Conservation (phyloP, 495 filamentous ascomycete genomes). For the Hypoxylon cercidicola region DNA sequence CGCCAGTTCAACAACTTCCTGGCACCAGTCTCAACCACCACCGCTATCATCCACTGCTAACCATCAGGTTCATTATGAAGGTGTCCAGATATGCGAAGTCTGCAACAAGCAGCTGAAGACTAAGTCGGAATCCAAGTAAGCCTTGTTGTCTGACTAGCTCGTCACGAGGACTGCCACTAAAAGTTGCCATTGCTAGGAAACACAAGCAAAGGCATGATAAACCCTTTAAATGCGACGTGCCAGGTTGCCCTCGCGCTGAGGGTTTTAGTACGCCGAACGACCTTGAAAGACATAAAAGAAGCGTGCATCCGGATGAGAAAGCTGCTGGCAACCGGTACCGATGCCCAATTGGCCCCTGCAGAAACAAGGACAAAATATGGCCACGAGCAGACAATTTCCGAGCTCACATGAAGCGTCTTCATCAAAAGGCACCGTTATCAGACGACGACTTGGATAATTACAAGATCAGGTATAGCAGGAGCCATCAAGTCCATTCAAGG, state of each 20-base stretch:
- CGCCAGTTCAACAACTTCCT: conserved; percentile 21
- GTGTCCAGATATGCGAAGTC: conserved; percentile 39
- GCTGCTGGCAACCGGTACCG: conserved; percentile 68
- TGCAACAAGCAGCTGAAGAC: conserved; percentile 57
- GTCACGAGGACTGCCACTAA: conserved; percentile 22
- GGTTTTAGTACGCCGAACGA: conserved; percentile 90
- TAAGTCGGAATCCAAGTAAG: conserved; percentile 62
- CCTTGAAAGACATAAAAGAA: conserved; percentile 75
- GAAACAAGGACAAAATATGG: conserved; percentile 79
- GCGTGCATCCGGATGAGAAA: conserved; percentile 66
- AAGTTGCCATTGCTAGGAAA: conserved; percentile 66
- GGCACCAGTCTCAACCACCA: conserved; percentile 27
- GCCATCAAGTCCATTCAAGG: neutral
- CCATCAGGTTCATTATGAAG: conserved; percentile 17
- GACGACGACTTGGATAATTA: conserved; percentile 64
- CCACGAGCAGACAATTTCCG: conserved; percentile 92
- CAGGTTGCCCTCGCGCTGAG: conserved; percentile 65
- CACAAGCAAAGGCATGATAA: conserved; percentile 82
- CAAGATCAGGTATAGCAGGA: conserved; percentile 61
- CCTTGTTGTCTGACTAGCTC: conserved; percentile 3
- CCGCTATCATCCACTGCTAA: conserved; percentile 11
- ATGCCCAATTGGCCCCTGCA: conserved; percentile 73
- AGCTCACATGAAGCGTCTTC: conserved; percentile 84
- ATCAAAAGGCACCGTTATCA: conserved; percentile 50
- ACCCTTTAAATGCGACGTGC: conserved; percentile 72